These are phyloP conservation scores for Quercus wislizeni DNA, from an alignment of 306 rosid species.

Conservation along the genomic window DNA sequence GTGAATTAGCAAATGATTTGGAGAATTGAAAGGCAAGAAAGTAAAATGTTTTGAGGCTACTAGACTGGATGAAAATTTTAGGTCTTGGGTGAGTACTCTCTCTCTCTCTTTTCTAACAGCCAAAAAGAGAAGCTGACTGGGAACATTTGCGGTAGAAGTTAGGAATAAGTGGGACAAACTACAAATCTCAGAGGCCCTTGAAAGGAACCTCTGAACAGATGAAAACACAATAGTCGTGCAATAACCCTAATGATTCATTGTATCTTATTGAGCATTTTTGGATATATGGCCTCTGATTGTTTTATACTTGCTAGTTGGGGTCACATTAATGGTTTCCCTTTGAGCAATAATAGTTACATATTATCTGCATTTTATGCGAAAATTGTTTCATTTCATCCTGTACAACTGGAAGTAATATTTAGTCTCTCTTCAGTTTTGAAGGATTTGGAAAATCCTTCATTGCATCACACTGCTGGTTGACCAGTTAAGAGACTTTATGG, in stretches of 20 bases:
- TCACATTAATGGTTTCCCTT: background rate
- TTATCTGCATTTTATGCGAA: background rate
- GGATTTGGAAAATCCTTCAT: no score
- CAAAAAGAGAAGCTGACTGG: slow-evolving; percentile 27
- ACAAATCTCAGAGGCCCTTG: slow-evolving; percentile 29
- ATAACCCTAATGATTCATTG: background rate
- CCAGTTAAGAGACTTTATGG: no score
- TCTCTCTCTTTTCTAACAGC: slow-evolving; percentile 21
- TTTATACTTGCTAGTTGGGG: background rate
- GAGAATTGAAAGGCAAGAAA: slow-evolving; percentile 6
- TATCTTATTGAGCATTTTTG: slow-evolving; percentile 12
- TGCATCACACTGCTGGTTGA: no score
- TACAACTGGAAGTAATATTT: background rate
- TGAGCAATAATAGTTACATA: background rate
- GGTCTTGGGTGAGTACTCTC: slow-evolving; percentile 15
- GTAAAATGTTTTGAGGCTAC: background rate
- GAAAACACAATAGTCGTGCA: slow-evolving; percentile 4
- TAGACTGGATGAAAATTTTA: slow-evolving; percentile 26
- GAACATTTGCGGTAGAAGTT: slow-evolving; percentile 41
- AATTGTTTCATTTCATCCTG: background rate
- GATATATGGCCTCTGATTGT: background rate
- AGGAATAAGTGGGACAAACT: slow-evolving; percentile 21
- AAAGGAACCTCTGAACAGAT: slow-evolving; percentile 15
- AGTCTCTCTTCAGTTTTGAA: no score
- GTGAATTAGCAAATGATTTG: slow-evolving; percentile 3